Evolutionary conservation across 176 grass and related monocot species (phyloP).

Genomic region (Poa annua): DNA sequence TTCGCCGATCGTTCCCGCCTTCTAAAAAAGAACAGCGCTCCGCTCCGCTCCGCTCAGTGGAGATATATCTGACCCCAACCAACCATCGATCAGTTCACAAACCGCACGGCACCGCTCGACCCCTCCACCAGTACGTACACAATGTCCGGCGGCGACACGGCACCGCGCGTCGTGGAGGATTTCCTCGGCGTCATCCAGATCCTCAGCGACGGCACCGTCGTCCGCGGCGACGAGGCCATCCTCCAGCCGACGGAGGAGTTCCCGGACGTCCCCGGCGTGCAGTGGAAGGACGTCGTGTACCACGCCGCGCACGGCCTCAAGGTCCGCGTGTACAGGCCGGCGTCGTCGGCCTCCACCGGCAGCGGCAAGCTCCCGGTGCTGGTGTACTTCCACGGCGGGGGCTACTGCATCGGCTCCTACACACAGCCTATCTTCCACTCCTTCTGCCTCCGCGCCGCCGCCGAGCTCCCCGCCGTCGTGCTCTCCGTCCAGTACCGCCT

Average conservation of each 20-base stretch:
- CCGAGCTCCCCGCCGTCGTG: conserved; percentile 38
- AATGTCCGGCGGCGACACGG: not conserved
- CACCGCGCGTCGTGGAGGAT: conserved; percentile 34
- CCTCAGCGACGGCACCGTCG: conserved; percentile 40
- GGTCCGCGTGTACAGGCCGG: conserved; percentile 18
- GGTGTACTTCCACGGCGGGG: conserved; percentile 49
- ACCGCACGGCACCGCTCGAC: no score
- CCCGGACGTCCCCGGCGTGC: conserved; percentile 16
- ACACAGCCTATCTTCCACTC: conserved; percentile 15
- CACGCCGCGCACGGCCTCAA: not conserved
- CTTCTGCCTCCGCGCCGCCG: conserved; percentile 38
- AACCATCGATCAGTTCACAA: no score
- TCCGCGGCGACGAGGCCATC: conserved; percentile 24
- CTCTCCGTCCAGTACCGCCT: conserved; percentile 69
- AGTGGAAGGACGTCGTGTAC: conserved; percentile 45
- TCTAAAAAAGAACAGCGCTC: no score
- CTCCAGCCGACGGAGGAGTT: not conserved
- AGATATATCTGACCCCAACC: no score
- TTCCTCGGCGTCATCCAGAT: conserved; percentile 31
- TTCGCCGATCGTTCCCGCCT: no score
- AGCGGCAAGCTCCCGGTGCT: conserved; percentile 43
- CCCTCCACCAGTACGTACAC: no score
- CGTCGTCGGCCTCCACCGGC: not conserved
- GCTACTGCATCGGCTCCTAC: conserved; percentile 37
- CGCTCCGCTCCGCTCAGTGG: no score